Conservation (phyloP, 495 filamentous ascomycete genomes). For the Penicillium simplicissimum region DNA sequence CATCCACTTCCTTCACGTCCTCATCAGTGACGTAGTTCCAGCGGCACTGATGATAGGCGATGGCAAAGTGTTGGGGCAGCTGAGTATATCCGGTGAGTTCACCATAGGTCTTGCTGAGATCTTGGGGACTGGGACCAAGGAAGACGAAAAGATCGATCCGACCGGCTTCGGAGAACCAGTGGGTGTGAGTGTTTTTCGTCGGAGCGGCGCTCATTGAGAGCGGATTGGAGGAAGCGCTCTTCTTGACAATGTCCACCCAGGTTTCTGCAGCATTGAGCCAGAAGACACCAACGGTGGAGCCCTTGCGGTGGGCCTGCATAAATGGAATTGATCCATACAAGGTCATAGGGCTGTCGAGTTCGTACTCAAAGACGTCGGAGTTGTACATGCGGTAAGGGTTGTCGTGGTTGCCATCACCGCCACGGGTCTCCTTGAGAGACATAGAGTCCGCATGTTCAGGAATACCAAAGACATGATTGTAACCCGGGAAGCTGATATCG, state of each 20-base stretch:
- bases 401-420: conserved; percentile 77
- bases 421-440: conserved; percentile 83
- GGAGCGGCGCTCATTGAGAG: conserved; percentile 68
- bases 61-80: conserved; percentile 85
- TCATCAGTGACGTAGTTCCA: conserved; percentile 99
- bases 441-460: conserved; percentile 89
- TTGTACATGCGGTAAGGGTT: conserved; percentile 98
- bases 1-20: conserved; percentile 93
- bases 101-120: conserved; percentile 76
- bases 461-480: conserved; percentile 91
- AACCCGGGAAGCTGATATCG: conserved; percentile 89
- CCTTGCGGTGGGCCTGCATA: conserved; percentile 94
- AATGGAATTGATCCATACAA: conserved; percentile 93
- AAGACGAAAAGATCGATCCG: conserved; percentile 92
- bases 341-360: conserved; percentile 97
- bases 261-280: conserved; percentile 98
- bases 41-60: conserved; percentile 94
- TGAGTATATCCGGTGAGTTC: conserved; percentile 94
- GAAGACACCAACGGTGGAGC: conserved; percentile 94
- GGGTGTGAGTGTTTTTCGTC: conserved; percentile 79
- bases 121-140: conserved; percentile 80
- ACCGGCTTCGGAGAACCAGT: conserved; percentile 95
- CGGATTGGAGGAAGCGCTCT: conserved; percentile 72
- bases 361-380: conserved; percentile 95
- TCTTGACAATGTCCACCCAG: conserved; percentile 92